Conservation (phyloP, 2,329 filamentous ascomycete genomes). For the Hymenoscyphus fructigenus region DNA sequence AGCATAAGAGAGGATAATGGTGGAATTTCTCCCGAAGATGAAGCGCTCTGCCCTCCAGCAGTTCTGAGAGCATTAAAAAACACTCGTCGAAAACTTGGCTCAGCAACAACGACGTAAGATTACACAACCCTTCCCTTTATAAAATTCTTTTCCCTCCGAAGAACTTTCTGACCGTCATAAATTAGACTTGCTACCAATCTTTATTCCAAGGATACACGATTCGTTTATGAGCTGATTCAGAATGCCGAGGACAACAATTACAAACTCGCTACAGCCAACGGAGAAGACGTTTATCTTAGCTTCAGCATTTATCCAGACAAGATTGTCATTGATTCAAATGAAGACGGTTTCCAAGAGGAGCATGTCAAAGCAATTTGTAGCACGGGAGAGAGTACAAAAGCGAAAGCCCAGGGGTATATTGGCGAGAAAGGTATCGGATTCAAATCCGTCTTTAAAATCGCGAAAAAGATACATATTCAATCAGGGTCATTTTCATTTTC, state of each 20-base stretch:
- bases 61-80: too few species aligned
- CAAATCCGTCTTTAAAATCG: constrained; percentile 38
- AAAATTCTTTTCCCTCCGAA: too few species aligned
- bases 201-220: constrained; percentile 39
- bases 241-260: constrained; percentile 45
- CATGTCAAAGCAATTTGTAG: constrained; percentile 35
- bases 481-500: constrained; percentile 35
- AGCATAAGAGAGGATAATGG: too few species aligned
- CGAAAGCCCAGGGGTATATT: neutral
- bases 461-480: constrained; percentile 39
- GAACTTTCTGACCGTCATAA: too few species aligned
- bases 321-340: constrained; percentile 42
- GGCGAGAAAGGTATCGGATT: constrained; percentile 41
- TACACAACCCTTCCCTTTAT: too few species aligned
- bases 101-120: too few species aligned
- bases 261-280: constrained; percentile 8
- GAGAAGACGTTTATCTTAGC: constrained; percentile 23
- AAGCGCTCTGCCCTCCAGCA: too few species aligned
- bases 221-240: constrained; percentile 36
- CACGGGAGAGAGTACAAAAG: too few species aligned
- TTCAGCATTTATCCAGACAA: constrained; percentile 16
- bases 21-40: too few species aligned
- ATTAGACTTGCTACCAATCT: constrained; percentile 43
- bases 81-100: too few species aligned
- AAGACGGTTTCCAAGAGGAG: constrained; percentile 37